These are phyloP conservation scores for Fraxinus paxiana DNA, from an alignment of 305 asterid species.

Conservation along the genomic window DNA sequence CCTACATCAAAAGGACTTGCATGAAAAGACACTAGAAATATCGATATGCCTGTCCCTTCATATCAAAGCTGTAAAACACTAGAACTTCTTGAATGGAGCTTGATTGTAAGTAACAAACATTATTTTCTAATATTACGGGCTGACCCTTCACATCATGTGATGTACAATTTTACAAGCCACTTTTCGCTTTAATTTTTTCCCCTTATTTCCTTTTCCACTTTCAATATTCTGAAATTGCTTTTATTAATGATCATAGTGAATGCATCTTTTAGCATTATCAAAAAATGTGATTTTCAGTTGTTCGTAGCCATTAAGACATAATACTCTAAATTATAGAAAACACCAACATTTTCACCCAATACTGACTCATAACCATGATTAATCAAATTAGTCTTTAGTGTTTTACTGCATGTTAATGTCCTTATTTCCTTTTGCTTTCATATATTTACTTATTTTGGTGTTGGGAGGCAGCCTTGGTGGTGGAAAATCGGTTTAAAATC, in stretches of 20 bases:
- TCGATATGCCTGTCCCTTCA: background rate
- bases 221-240: constrained; percentile 14
- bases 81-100: background rate
- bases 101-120: background rate
- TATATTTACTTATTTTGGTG: background rate
- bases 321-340: background rate
- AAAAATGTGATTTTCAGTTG: constrained; percentile 7
- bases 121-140: background rate
- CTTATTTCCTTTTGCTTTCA: background rate
- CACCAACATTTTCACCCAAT: background rate
- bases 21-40: background rate
- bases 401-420: background rate
- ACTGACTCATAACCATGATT: constrained; percentile 2
- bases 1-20: background rate
- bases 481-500: constrained; percentile 9
- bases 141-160: background rate
- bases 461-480: background rate
- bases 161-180: background rate
- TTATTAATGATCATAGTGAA: constrained; percentile 2
- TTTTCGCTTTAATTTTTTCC: background rate
- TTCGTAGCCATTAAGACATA: background rate
- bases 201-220: constrained; percentile 14
- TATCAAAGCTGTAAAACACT: background rate
- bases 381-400: background rate
- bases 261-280: background rate